Percentiles rank a stretch among this genome's conserved stretches.
Evolutionary conservation across 176 grass and related monocot species (phyloP).

Genomic region (Phoenix dactylifera): DNA sequence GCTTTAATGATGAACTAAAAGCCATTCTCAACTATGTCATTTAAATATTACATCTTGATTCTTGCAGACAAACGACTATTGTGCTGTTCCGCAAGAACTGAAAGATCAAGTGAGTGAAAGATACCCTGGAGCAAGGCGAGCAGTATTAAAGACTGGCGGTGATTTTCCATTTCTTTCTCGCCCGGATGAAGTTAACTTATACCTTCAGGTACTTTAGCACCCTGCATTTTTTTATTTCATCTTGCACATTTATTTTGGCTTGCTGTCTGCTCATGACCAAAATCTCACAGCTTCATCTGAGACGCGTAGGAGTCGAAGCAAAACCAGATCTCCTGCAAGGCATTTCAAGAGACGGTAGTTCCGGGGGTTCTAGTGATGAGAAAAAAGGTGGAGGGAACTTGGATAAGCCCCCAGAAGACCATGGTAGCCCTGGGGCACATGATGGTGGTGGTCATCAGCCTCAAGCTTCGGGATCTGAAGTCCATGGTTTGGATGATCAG

Average conservation of each 20-base stretch:
- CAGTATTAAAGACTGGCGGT: constrained; percentile 76
- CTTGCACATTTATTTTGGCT: constrained; percentile 9
- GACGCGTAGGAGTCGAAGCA: constrained; percentile 82
- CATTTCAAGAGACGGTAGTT: constrained; percentile 38
- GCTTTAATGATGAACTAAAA: too few species aligned
- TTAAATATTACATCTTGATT: too few species aligned
- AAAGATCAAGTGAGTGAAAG: constrained; percentile 92
- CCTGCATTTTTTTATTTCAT: not conserved
- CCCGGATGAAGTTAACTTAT: constrained; percentile 88
- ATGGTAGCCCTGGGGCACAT: constrained; percentile 16
- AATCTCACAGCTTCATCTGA: constrained; percentile 77
- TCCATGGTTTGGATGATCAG: constrained; percentile 36
- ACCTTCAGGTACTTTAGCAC: constrained; percentile 68
- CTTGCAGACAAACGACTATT: constrained; percentile 89
- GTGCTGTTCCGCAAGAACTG: constrained; percentile 76
- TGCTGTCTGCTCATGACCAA: constrained; percentile 19
- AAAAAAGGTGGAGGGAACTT: constrained; percentile 28
- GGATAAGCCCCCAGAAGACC: constrained; percentile 3
- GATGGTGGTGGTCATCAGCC: constrained; percentile 13
- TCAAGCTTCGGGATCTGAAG: constrained; percentile 32
- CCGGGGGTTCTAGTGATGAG: constrained; percentile 37
- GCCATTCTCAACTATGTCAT: too few species aligned
- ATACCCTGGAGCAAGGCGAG: constrained; percentile 66
- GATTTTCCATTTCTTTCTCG: constrained; percentile 97
- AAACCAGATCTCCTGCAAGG: constrained; percentile 54